Evolutionary conservation across 768 basidiomycete species (phyloP), one percentile per base, ranked within the genome.

Genomic region (Trametes coccinea): DNA sequence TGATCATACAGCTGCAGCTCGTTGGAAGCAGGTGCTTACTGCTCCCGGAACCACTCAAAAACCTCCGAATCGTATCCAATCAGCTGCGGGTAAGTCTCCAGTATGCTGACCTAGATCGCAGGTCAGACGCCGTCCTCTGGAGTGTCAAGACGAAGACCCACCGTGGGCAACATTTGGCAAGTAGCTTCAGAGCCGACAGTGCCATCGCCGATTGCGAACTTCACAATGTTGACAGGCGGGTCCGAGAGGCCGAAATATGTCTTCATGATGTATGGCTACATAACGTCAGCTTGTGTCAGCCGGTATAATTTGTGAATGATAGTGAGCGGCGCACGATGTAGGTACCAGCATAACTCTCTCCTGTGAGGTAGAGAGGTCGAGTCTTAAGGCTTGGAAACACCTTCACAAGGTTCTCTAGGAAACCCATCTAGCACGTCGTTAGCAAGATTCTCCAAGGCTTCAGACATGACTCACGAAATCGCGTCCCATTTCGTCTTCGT

Each of bases 61-160:
- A 88, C 85, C 4, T 82, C 80, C 48, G 78, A 76, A 63, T 91
- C 85, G 66, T 91, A 91, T 37, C 83, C 86, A 53, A 92, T 89
- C 31, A 91, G 74, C 69, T 90, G 89, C 1, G 90, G 90, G 68
- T 86, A 88, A 4, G 90, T 90, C 73, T 88, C 82, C 16, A 90
- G 71, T 33, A 87, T 77, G 57, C 72, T 79, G 44, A 84, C 70
- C 87, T 87, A 62, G 5, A 4, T 22, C 39, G 11, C 5, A 31
- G 63, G 5, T 53, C 31, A 52, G 27, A 5, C 45, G 50, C 37
- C 33, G 31, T 10, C 48, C 22, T 47, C 8, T 34, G 46, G 10
- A 6, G 16, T 16, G 37, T n/a, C 14, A 8, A 9, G 11, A 11
- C 6, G 6, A 37, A 37, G 6, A 56, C 80, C 66, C 68, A 89